Conservation (phyloP, 2,329 filamentous ascomycete species). For the Ascochyta fabae region DNA sequence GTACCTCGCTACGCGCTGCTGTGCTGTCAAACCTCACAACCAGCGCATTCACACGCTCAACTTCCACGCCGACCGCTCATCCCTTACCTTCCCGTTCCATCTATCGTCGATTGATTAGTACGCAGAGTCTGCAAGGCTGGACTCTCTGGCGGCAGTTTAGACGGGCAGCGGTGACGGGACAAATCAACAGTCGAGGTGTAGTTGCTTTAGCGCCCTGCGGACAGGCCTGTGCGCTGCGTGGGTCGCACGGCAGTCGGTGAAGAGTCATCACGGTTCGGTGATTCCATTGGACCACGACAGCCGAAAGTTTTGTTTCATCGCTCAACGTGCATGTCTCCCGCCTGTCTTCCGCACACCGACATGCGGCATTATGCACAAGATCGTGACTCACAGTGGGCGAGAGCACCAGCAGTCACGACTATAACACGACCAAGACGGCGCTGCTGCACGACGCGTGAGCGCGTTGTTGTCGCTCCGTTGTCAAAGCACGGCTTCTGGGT, state of each 20-base stretch:
- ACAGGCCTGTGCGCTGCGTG: constrained; percentile 25
- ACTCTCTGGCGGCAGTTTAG: constrained; percentile 40
- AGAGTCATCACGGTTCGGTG: constrained; percentile 39
- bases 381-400: constrained; percentile 47
- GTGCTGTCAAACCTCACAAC: neutral
- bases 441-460: constrained; percentile 40
- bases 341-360: constrained; percentile 19
- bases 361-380: constrained; percentile 30
- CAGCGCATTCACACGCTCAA: neutral
- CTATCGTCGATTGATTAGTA: neutral
- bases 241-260: constrained; percentile 25
- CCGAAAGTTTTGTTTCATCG: constrained; percentile 44
- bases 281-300: constrained; percentile 41
- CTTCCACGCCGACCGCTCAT: constrained; percentile 7
- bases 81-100: constrained; percentile 10
- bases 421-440: constrained; percentile 45
- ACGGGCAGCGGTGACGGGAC: constrained; percentile 32
- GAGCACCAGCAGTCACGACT: constrained; percentile 40
- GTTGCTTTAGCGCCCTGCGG: constrained; percentile 38
- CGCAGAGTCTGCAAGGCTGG: constrained; percentile 12
- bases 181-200: constrained; percentile 42
- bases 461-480: constrained; percentile 32
- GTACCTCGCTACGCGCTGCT: constrained; percentile 3
- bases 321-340: constrained; percentile 27
- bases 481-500: constrained; percentile 35